Evolutionary conservation across 495 filamentous ascomycete genomes (phyloP).

Genomic region (Sordaria brevicollis): DNA sequence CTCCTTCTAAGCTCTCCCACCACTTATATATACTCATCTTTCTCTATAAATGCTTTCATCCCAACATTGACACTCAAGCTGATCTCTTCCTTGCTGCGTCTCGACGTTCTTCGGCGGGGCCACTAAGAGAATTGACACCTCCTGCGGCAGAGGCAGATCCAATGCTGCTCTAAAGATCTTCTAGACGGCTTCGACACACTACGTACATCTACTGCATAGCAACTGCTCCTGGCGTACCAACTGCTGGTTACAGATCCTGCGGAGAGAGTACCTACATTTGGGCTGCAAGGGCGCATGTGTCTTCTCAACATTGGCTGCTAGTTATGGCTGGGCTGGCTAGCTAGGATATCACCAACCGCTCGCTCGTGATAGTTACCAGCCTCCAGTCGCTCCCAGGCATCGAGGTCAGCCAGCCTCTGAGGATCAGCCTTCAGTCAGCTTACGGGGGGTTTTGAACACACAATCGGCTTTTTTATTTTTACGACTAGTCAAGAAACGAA

Average conservation of each 20-base stretch:
- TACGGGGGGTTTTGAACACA: not conserved
- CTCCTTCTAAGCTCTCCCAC: not conserved
- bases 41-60: not conserved
- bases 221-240: not conserved
- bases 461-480: not conserved
- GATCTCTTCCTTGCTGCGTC: not conserved
- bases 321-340: not conserved
- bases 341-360: not conserved
- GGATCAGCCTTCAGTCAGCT: not conserved
- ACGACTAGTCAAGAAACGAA: slow-evolving; percentile 9
- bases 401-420: not conserved
- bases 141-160: not conserved
- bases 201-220: not conserved
- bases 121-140: not conserved
- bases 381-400: not conserved
- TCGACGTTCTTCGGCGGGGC: not conserved
- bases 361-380: not conserved
- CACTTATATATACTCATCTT: not conserved
- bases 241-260: not conserved
- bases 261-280: slow-evolving; percentile 1
- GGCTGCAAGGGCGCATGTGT: slow-evolving; percentile 34
- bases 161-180: not conserved
- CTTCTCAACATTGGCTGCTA: slow-evolving; percentile 32
- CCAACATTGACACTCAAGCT: not conserved
- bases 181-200: not conserved